phyloP scores from a whole-genome alignment of 257 asterid genomes.

The Solanum lycopersicoides region DNA sequence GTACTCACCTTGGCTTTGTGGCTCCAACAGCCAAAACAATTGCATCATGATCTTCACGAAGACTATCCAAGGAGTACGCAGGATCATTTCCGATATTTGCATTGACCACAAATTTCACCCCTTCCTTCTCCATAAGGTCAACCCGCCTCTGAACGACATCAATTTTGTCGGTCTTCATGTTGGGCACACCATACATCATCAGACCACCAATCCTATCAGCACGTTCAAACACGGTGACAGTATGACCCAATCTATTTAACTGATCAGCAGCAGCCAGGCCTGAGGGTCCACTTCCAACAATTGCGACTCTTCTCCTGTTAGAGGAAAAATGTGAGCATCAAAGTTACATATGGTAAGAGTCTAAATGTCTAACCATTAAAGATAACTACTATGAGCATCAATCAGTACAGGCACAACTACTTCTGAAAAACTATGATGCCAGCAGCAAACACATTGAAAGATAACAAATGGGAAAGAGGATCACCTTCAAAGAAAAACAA shows the following conservation, averaged over 20 bases:
- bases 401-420: background rate
- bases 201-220: slow-evolving; percentile 97
- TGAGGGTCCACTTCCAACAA: slow-evolving; percentile 96
- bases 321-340: background rate
- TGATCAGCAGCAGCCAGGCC: slow-evolving; percentile 99
- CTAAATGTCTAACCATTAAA: background rate
- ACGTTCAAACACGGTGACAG: slow-evolving; percentile 88
- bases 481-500: background rate
- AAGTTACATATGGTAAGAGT: background rate
- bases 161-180: slow-evolving; percentile 93
- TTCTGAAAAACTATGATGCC: background rate
- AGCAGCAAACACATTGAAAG: background rate
- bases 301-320: slow-evolving; percentile 77
- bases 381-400: background rate
- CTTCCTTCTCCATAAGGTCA: slow-evolving; percentile 88
- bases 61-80: slow-evolving; percentile 45
- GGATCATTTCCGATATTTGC: slow-evolving; percentile 86
- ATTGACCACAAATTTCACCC: slow-evolving; percentile 73
- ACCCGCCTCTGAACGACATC: slow-evolving; percentile 90
- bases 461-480: background rate
- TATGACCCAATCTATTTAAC: slow-evolving; percentile 80
- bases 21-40: slow-evolving; percentile 93
- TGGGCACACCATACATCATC: slow-evolving; percentile 99
- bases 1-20: slow-evolving; percentile 79
- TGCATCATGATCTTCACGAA: slow-evolving; percentile 75